These are phyloP conservation scores for Penicillium nucicola DNA, from an alignment of 495 filamentous ascomycete genomes.

Conservation along the genomic window DNA sequence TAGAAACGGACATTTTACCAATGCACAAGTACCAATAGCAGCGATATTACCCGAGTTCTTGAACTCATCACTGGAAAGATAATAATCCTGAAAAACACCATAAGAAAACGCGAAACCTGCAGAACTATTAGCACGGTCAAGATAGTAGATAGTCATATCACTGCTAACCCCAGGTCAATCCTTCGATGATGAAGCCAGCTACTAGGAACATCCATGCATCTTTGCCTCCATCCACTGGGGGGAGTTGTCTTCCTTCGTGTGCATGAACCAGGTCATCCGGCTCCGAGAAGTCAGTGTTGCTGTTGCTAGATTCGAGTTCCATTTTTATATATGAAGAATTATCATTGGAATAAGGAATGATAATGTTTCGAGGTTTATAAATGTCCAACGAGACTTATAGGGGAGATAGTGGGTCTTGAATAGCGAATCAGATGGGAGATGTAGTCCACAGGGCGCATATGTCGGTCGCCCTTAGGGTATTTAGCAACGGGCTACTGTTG, in stretches of 20 bases:
- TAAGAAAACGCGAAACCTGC: constrained; percentile 45
- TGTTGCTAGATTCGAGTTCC: too few species aligned
- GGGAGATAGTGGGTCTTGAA: too few species aligned
- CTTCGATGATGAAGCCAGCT: constrained; percentile 57
- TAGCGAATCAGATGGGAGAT: too few species aligned
- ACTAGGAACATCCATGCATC: constrained; percentile 61
- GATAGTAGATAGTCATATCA: neutral
- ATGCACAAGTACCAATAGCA: constrained; percentile 12
- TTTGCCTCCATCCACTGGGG: constrained; percentile 55
- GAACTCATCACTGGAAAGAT: constrained; percentile 24
- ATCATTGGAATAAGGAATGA: too few species aligned
- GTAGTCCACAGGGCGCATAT: too few species aligned
- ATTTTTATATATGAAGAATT: too few species aligned
- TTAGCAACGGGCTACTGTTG: too few species aligned
- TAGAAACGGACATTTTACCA: constrained; percentile 4
- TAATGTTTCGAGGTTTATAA: too few species aligned
- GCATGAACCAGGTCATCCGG: too few species aligned
- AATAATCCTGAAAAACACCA: constrained; percentile 41
- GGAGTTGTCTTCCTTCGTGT: constrained; percentile 24
- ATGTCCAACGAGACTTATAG: too few species aligned
- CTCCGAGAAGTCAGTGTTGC: too few species aligned
- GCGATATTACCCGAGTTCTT: constrained; percentile 15
- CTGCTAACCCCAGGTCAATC: constrained; percentile 47
- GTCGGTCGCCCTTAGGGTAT: too few species aligned
- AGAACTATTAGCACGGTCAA: neutral